Percentiles rank a stretch among this genome's conserved stretches.
phyloP scores from a whole-genome alignment of 495 filamentous ascomycete species.

The Xylaria bambusicola region DNA sequence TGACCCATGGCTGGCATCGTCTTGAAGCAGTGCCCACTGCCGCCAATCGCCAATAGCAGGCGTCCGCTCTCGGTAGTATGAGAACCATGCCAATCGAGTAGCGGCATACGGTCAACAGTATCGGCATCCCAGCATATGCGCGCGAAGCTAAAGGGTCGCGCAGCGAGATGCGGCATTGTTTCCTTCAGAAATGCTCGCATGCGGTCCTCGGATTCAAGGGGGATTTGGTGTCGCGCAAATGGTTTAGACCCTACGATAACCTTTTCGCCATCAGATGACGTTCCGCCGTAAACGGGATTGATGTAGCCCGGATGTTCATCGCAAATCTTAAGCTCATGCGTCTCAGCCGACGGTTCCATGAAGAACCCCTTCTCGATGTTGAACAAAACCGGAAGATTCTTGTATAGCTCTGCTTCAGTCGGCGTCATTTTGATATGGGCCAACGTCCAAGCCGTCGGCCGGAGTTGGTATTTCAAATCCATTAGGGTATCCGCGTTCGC shows the following conservation, averaged over 20 bases:
- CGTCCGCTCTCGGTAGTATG: slow-evolving; percentile 39
- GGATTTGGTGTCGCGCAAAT: slow-evolving; percentile 53
- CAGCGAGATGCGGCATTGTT: slow-evolving; percentile 54
- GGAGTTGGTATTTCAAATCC: slow-evolving; percentile 55
- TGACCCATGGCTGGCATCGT: slow-evolving; percentile 52
- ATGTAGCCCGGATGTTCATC: slow-evolving; percentile 60
- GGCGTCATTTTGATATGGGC: slow-evolving; percentile 52
- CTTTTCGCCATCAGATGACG: neutral
- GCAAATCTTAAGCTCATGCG: slow-evolving; percentile 55
- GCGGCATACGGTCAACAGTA: slow-evolving; percentile 52
- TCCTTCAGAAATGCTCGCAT: slow-evolving; percentile 47
- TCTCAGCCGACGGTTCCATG: slow-evolving; percentile 56
- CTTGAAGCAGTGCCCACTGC: slow-evolving; percentile 55
- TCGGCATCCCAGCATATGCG: slow-evolving; percentile 59
- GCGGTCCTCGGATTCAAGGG: slow-evolving; percentile 44
- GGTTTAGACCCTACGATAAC: slow-evolving; percentile 41
- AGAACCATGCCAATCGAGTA: slow-evolving; percentile 40
- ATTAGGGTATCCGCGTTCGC: slow-evolving; percentile 49
- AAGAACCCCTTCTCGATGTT: slow-evolving; percentile 57
- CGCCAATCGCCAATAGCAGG: slow-evolving; percentile 52
- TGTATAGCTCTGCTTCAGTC: slow-evolving; percentile 44
- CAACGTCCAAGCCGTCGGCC: slow-evolving; percentile 58
- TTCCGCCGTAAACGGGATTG: slow-evolving; percentile 37
- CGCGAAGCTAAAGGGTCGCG: slow-evolving; percentile 49
- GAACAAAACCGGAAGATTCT: slow-evolving; percentile 53